Evolutionary conservation across 1,284 basidiomycete species (phyloP).

Genomic region (Polyporus tsugae): DNA sequence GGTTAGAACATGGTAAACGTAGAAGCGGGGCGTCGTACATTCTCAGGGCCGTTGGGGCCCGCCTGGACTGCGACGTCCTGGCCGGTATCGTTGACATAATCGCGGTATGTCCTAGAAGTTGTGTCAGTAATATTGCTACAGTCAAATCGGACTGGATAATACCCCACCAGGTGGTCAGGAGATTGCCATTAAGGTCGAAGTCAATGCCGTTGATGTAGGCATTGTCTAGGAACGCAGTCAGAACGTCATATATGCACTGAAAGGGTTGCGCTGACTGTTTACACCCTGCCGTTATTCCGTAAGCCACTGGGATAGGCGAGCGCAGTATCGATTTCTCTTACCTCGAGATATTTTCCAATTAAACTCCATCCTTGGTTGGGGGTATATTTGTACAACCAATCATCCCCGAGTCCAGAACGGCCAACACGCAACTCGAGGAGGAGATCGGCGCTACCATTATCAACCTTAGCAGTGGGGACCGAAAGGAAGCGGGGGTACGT

Average conservation of each 20-base stretch:
- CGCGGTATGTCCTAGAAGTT: slow-evolving; percentile 49
- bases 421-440: slow-evolving; percentile 52
- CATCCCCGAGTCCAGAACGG: slow-evolving; percentile 51
- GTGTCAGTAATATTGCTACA: neutral
- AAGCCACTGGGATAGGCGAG: neutral
- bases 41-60: slow-evolving; percentile 56
- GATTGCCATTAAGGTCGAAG: slow-evolving; percentile 44
- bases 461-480: slow-evolving; percentile 31
- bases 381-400: slow-evolving; percentile 51
- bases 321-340: neutral
- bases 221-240: slow-evolving; percentile 42
- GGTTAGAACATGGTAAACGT: neutral
- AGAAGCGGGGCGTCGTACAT: slow-evolving; percentile 37
- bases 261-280: slow-evolving; percentile 40
- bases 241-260: neutral
- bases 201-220: slow-evolving; percentile 56
- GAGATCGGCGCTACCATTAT: slow-evolving; percentile 38
- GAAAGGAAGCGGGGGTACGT: slow-evolving; percentile 53
- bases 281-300: slow-evolving; percentile 39
- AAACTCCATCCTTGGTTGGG: slow-evolving; percentile 45
- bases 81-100: slow-evolving; percentile 52
- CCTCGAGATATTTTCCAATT: slow-evolving; percentile 49
- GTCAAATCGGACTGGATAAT: neutral
- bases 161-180: slow-evolving; percentile 49
- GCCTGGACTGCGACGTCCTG: slow-evolving; percentile 51